These are phyloP conservation scores for Shiraia bambusicola DNA, from an alignment of 2,329 filamentous ascomycete genomes.

Conservation along the genomic window DNA sequence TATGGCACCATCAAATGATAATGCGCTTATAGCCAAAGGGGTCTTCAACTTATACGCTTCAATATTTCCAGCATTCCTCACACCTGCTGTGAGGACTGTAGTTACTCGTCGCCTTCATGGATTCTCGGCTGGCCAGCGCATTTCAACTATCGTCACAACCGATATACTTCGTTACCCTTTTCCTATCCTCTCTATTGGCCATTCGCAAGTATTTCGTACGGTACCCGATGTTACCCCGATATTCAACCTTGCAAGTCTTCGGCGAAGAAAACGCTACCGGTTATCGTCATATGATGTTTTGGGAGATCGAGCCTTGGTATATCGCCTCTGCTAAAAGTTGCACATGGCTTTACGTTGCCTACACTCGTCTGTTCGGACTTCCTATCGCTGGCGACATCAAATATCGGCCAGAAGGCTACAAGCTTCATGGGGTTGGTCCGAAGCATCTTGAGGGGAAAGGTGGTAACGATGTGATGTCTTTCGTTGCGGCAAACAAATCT, in stretches of 20 bases:
- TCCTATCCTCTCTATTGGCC: not conserved
- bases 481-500: conserved; percentile 2
- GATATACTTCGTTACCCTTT: not conserved
- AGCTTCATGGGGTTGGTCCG: conserved; percentile 9
- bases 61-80: conserved; percentile 8
- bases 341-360: conserved; percentile 2
- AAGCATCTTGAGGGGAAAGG: conserved; percentile 11
- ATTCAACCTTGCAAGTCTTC: conserved; percentile 8
- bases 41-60: conserved; percentile 9
- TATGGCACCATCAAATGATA: conserved; percentile 8
- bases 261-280: conserved; percentile 4
- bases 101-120: conserved; percentile 8
- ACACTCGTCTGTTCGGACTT: conserved; percentile 4
- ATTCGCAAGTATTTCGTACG: conserved; percentile 4
- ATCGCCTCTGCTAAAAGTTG: conserved; percentile 4
- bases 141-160: conserved; percentile 3
- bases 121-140: conserved; percentile 4
- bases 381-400: conserved; percentile 7
- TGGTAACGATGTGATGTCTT: conserved; percentile 6
- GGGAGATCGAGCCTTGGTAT: conserved; percentile 10
- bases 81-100: conserved; percentile 5
- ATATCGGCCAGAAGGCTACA: conserved; percentile 6
- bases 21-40: conserved; percentile 9
- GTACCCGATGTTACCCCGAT: conserved; percentile 7
- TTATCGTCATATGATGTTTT: conserved; percentile 5